Evolutionary conservation across 1,284 basidiomycete genomes (phyloP).

Genomic region (Irpex sp.): DNA sequence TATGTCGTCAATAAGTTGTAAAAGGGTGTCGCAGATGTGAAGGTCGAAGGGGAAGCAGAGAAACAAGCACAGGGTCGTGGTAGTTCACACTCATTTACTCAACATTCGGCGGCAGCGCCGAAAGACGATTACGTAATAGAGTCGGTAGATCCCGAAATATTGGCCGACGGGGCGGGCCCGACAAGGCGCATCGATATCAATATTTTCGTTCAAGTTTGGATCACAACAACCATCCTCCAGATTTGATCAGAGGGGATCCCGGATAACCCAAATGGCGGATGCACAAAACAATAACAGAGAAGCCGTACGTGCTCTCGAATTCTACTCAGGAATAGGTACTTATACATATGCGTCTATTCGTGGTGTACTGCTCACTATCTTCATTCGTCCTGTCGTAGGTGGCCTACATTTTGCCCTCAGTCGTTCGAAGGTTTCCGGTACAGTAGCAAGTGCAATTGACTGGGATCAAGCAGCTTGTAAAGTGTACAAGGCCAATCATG

Average conservation of each 20-base stretch:
- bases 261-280: too few species aligned
- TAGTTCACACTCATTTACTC: background rate
- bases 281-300: too few species aligned
- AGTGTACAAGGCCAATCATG: slow-evolving; percentile 61
- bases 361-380: background rate
- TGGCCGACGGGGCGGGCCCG: background rate
- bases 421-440: slow-evolving; percentile 40
- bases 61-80: background rate
- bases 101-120: background rate
- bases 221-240: too few species aligned
- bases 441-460: slow-evolving; percentile 63
- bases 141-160: background rate
- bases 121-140: background rate
- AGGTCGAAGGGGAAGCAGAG: background rate
- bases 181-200: background rate
- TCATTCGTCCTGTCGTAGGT: slow-evolving; percentile 36
- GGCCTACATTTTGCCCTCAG: slow-evolving; percentile 68
- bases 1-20: background rate
- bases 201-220: background rate
- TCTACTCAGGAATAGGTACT: slow-evolving; percentile 72
- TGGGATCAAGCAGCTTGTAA: slow-evolving; percentile 72
- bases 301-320: slow-evolving; percentile 56
- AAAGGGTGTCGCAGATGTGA: background rate
- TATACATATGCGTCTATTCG: background rate
- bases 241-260: too few species aligned